Percentiles rank a stretch among this genome's conserved stretches.
Conservation (phyloP, 148 eudicot species). For the Amaranthus palmeri region DNA sequence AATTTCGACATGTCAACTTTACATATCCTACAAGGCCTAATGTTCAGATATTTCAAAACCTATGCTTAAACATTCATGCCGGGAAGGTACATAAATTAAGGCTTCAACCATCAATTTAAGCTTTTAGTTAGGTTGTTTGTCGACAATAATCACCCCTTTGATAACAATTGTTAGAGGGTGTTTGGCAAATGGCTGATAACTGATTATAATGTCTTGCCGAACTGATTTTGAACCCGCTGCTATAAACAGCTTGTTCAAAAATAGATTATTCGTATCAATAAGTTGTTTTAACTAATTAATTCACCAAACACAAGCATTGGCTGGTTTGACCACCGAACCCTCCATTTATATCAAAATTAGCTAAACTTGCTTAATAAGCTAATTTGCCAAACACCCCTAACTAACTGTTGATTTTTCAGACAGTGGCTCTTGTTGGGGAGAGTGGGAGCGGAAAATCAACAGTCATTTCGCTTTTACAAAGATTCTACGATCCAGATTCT, state of each 20-base stretch:
- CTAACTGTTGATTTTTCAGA: slow-evolving; percentile 18
- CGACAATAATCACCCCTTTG: neutral
- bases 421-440: slow-evolving; percentile 75
- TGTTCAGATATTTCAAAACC: slow-evolving; percentile 51
- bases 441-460: slow-evolving; percentile 90
- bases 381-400: neutral
- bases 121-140: neutral
- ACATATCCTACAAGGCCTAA: slow-evolving; percentile 64
- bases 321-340: no score
- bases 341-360: no score
- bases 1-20: slow-evolving; percentile 53
- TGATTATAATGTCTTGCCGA: no score
- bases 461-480: slow-evolving; percentile 60
- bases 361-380: neutral
- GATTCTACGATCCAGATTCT: slow-evolving; percentile 66
- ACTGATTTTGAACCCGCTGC: no score
- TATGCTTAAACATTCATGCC: slow-evolving; percentile 42
- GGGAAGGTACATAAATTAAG: slow-evolving; percentile 42
- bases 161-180: neutral
- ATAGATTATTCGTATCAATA: no score
- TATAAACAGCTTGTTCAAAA: no score
- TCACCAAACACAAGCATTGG: no score
- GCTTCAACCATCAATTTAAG: no score
- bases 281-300: no score
- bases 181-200: neutral